A percentile compares a stretch with the other conserved stretches of the same genome.
Evolutionary conservation across 2,329 filamentous ascomycete species (phyloP).

Genomic region (Colletotrichum neosansevieriae): DNA sequence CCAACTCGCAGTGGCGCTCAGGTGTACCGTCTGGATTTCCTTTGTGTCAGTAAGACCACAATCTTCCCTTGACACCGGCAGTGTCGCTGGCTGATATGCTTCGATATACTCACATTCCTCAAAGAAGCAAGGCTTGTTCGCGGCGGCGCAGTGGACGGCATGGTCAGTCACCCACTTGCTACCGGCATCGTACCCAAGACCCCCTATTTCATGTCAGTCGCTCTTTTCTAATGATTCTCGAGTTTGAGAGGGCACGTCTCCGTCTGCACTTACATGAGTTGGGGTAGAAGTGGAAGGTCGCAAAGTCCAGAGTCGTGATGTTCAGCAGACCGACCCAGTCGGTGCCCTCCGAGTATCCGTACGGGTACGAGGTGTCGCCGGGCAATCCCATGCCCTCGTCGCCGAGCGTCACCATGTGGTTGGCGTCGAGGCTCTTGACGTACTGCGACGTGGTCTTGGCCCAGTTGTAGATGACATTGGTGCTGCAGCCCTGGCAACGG

Average conservation of each 20-base stretch:
- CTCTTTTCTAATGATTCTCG: not conserved
- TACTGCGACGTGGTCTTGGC: constrained; percentile 68
- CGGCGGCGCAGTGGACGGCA: constrained; percentile 45
- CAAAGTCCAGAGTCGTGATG: constrained; percentile 65
- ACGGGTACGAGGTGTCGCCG: constrained; percentile 66
- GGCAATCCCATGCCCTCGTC: constrained; percentile 65
- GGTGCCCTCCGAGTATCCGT: constrained; percentile 61
- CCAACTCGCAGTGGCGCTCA: constrained; percentile 51
- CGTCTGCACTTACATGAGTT: constrained; percentile 44
- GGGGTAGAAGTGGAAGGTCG: constrained; percentile 49
- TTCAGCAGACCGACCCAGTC: constrained; percentile 64
- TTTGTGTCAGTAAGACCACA: not conserved
- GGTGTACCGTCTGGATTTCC: constrained; percentile 43
- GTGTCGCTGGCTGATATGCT: no score
- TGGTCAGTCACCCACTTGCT: constrained; percentile 44
- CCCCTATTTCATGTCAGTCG: constrained; percentile 31
- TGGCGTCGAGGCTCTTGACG: constrained; percentile 72
- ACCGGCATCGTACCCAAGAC: constrained; percentile 35
- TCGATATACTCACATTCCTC: constrained; percentile 49
- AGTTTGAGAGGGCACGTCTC: accelerated
- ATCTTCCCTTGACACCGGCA: no score
- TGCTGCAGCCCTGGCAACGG: constrained; percentile 70
- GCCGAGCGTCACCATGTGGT: constrained; percentile 74
- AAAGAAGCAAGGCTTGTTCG: constrained; percentile 48
- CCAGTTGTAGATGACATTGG: constrained; percentile 71